Percentiles rank a stretch among this genome's conserved stretches.
Conservation (phyloP, 2,329 filamentous ascomycete species). For the Coleophoma cylindrospora region DNA sequence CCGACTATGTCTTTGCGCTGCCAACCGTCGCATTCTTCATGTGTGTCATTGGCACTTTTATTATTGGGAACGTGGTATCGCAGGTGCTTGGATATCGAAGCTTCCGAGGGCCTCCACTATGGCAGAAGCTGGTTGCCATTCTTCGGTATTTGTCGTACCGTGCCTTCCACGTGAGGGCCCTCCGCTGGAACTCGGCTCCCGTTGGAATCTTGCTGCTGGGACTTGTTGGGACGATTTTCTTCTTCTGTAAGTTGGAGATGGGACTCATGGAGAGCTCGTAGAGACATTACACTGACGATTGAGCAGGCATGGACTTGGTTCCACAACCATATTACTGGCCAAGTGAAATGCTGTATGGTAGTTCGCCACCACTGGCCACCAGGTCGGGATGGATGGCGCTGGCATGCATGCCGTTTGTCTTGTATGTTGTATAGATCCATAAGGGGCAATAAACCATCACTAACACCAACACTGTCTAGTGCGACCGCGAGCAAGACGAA, state of each 20-base stretch:
- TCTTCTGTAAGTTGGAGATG: conserved; percentile 30
- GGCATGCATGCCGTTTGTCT: conserved; percentile 58
- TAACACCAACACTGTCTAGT: conserved; percentile 9
- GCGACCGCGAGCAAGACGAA: conserved; percentile 36
- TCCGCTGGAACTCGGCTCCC: conserved; percentile 38
- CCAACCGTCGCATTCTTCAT: conserved; percentile 48
- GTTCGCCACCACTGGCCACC: conserved; percentile 56
- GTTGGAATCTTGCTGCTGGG: conserved; percentile 38
- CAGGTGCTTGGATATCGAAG: conserved; percentile 2
- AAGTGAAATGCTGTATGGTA: conserved; percentile 33
- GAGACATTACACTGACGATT: conserved; percentile 3
- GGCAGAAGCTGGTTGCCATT: conserved; percentile 29
- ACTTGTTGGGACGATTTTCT: conserved; percentile 36
- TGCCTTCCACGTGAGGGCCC: conserved; percentile 25
- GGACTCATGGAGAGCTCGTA: conserved; percentile 3
- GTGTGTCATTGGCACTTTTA: conserved; percentile 41
- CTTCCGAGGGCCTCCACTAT: conserved; percentile 12
- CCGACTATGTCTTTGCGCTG: conserved; percentile 47
- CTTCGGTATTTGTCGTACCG: conserved; percentile 36
- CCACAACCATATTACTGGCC: conserved; percentile 54
- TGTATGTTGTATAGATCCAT: conserved; percentile 23
- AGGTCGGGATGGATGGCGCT: conserved; percentile 62
- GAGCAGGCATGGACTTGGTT: conserved; percentile 38
- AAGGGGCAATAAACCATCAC: not conserved
- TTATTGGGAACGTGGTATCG: conserved; percentile 27